Conservation (phyloP, 768 basidiomycete species). For the Mycena filopes region DNA sequence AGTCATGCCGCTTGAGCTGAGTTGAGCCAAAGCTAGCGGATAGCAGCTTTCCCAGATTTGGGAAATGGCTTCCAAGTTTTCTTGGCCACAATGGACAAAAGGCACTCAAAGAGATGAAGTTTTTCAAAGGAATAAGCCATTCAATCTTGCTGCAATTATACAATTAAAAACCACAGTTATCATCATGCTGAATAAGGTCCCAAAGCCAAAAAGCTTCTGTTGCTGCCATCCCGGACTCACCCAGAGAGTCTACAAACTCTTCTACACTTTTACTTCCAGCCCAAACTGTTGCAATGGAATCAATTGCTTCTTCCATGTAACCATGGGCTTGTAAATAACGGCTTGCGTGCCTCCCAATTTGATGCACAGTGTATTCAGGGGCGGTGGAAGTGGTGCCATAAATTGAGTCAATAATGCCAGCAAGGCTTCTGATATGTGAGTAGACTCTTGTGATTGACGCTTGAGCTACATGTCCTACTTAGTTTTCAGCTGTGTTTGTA, state of each 20-base stretch:
- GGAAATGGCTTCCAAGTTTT: too few species aligned
- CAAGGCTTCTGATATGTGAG: conserved; percentile 9
- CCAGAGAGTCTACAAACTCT: background rate
- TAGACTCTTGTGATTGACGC: too few species aligned
- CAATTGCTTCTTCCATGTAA: background rate
- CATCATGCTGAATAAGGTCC: conserved; percentile 15
- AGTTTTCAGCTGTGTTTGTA: too few species aligned
- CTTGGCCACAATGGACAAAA: too few species aligned
- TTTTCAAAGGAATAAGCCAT: too few species aligned
- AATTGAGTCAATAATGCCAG: conserved; percentile 4
- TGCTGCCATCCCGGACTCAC: background rate
- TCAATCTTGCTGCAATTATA: background rate
- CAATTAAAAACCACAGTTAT: conserved; percentile 5
- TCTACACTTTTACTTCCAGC: background rate
- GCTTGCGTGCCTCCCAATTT: conserved; percentile 1
- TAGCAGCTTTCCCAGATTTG: too few species aligned
- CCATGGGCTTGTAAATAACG: conserved; percentile 15
- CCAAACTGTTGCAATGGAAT: background rate
- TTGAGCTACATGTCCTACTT: too few species aligned
- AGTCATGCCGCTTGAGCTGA: too few species aligned
- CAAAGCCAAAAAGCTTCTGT: conserved; percentile 13
- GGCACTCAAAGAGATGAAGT: too few species aligned
- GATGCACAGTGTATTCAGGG: background rate
- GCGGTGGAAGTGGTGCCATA: background rate
- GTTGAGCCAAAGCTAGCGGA: too few species aligned